phyloP scores from a whole-genome alignment of 352 stramenopile genomes.

The Vaucheria bursata region DNA sequence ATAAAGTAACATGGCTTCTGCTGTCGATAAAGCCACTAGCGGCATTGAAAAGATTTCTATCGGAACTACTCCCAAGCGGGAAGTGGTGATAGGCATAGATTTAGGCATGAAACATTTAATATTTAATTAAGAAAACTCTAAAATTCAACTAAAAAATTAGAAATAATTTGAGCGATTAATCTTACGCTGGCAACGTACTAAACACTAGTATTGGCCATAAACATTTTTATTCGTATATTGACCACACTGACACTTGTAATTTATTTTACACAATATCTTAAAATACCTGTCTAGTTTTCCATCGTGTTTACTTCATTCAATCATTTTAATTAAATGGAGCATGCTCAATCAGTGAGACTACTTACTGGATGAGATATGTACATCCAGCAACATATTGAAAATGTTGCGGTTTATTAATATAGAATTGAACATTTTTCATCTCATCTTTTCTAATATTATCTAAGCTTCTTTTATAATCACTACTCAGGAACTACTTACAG shows the following conservation, averaged over 20 bases:
- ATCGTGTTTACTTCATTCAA: neutral
- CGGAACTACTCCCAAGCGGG: neutral
- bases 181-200: neutral
- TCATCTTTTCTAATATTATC: neutral
- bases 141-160: neutral
- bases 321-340: neutral
- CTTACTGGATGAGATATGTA: neutral
- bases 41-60: constrained; percentile 4
- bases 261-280: neutral
- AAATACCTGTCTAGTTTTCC: neutral
- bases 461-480: neutral
- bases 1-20: constrained; percentile 6
- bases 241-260: neutral
- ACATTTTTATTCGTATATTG: neutral
- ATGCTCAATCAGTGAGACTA: neutral
- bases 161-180: neutral
- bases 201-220: neutral
- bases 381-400: neutral
- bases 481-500: constrained; percentile 40
- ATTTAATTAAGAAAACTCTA: neutral
- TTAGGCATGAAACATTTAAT: neutral
- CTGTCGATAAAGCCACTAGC: neutral
- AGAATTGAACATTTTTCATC: neutral
- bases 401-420: neutral
- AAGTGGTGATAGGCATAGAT: constrained; percentile 10